These are phyloP conservation scores for Apophysomyces trapeziformis DNA, from an alignment of 371 early-diverging fungal genomes.

Conservation along the genomic window DNA sequence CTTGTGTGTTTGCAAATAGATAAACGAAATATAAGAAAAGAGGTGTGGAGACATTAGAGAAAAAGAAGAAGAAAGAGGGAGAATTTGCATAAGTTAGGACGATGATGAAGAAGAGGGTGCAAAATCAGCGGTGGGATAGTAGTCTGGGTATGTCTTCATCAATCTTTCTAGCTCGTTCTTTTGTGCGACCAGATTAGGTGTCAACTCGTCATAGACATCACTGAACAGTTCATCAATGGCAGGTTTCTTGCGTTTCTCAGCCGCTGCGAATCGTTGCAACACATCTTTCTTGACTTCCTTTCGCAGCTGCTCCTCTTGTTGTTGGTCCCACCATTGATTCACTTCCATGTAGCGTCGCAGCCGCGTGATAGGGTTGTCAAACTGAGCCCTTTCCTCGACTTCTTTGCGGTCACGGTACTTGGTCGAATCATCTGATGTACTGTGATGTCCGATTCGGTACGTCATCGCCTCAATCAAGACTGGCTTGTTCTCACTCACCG, in stretches of 20 bases:
- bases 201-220: conserved; percentile 91
- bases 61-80: not conserved
- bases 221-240: conserved; percentile 81
- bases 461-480: conserved; percentile 97
- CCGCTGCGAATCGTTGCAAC: conserved; percentile 77
- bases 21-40: no score
- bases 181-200: conserved; percentile 79
- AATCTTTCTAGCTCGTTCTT: conserved; percentile 77
- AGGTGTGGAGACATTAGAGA: not conserved
- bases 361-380: conserved; percentile 90
- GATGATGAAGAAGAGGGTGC: conserved; percentile 19
- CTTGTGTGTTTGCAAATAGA: no score
- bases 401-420: conserved; percentile 86
- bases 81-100: not conserved
- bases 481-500: conserved; percentile 81
- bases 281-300: conserved; percentile 68
- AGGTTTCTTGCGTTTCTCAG: conserved; percentile 92
- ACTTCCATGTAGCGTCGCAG: conserved; percentile 88
- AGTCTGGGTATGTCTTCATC: conserved; percentile 86
- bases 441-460: conserved; percentile 96
- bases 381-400: conserved; percentile 78
- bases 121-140: conserved; percentile 71
- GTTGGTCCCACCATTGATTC: conserved; percentile 85
- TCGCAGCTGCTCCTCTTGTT: conserved; percentile 72
- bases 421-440: conserved; percentile 96